phyloP scores from a whole-genome alignment of 768 basidiomycete genomes.

The Flagelloscypha sp. region DNA sequence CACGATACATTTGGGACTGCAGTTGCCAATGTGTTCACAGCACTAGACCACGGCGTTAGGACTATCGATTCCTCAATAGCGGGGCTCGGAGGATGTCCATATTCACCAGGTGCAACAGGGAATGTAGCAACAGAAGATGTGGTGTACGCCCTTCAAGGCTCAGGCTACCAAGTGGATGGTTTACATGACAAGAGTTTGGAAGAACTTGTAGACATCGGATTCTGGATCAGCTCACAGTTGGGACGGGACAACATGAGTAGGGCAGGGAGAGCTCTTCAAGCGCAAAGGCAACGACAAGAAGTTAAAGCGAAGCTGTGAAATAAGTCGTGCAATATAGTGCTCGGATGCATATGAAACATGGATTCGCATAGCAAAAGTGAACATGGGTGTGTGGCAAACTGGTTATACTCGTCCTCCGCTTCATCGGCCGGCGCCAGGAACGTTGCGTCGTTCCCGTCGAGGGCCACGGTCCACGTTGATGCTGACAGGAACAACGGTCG shows the following conservation, averaged over 20 bases:
- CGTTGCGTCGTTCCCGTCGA: constrained; percentile 68
- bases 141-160: constrained; percentile 69
- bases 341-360: too few species aligned
- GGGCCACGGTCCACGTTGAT: constrained; percentile 62
- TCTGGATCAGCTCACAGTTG: constrained; percentile 70
- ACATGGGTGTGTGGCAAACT: too few species aligned
- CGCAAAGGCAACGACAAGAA: too few species aligned
- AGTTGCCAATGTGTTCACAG: constrained; percentile 65
- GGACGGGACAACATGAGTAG: constrained; percentile 66
- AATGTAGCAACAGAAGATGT: constrained; percentile 94
- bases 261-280: constrained; percentile 63
- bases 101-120: constrained; percentile 91
- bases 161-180: constrained; percentile 44
- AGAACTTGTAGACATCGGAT: constrained; percentile 66
- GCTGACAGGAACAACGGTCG: constrained; percentile 63
- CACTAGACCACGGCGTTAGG: constrained; percentile 65
- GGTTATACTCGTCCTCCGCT: too few species aligned
- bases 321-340: too few species aligned
- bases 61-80: constrained; percentile 82
- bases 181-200: constrained; percentile 55
- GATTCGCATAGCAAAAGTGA: too few species aligned
- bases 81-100: constrained; percentile 92
- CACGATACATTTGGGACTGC: constrained; percentile 89
- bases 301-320: too few species aligned
- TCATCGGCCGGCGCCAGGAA: constrained; percentile 67